Base-by-base conservation (phyloP, 1,139 yeast species). In the Protomyces inouyei region DNA sequence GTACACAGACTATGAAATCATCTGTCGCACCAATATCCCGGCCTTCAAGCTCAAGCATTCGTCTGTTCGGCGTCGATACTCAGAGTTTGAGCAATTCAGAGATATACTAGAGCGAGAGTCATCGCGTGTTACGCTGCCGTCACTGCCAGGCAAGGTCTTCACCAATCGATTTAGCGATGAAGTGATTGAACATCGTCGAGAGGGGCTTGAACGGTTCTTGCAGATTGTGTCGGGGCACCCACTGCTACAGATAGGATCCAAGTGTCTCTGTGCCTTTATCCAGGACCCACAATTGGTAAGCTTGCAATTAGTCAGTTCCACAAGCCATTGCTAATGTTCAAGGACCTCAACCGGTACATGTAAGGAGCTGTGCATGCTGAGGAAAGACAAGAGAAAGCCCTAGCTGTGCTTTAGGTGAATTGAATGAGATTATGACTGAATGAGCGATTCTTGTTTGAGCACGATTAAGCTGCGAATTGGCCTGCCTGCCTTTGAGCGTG, bases 211-310 rank as follows among this genome's bases (percentile, higher is more conserved):
- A 73, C 83, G 83, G 72, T 93, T 95, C 75, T 75, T 93, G 53
- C 82, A 82, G 65, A 80, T 83, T 35, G 96, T 93, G 12, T 95
- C 96, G 21, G 96, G 97, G 9, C 98, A 93, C 74, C 98, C 98
- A 1, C 77, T 93, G 67, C 77, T 93, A 66, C 98, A 93, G 75
- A 88, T 97, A 0, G 96, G 96, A 0, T 85, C 93, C n/a, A 83
- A 84, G 69, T 84, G 88, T 0, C 80, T 93, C 69, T 85, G 87
- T 66, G 87, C 92, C 59, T 93, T 93, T 72, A 85, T 93, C 63
- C 97, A 92, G 75, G 93, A 89, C 72, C 96, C 91, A 8, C 80
- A 79, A 61, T 89, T 96, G 96, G 91, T 59, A 59, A 9, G 57
- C 32, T 4, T 28, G 32, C 32, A 28, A 6, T 4, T 6, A 28